A percentile compares a stretch with the other conserved stretches of the same genome.
Conservation (phyloP, 768 basidiomycete species). For the Termitomyces sp. region DNA sequence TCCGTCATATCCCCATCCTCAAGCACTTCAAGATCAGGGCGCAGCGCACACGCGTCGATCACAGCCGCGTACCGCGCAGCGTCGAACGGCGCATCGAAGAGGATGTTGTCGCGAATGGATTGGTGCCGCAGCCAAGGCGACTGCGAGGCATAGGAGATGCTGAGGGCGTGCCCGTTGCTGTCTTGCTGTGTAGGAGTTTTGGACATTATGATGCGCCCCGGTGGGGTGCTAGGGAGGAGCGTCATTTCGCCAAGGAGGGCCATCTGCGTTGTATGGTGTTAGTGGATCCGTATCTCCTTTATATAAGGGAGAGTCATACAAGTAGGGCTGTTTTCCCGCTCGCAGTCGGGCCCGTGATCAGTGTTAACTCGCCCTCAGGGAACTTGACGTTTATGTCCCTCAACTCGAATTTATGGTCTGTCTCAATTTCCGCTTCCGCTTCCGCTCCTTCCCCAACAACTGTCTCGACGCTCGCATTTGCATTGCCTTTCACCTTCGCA, state of each 20-base stretch:
- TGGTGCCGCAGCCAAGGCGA: slow-evolving; percentile 66
- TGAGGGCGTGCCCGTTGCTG: slow-evolving; percentile 52
- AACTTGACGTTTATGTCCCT: slow-evolving; percentile 63
- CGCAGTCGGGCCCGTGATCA: slow-evolving; percentile 77
- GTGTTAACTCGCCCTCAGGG: slow-evolving; percentile 63
- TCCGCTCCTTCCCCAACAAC: slow-evolving; percentile 14
- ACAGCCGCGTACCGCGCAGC: slow-evolving; percentile 71
- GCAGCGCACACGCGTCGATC: slow-evolving; percentile 80
- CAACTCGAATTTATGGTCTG: slow-evolving; percentile 53
- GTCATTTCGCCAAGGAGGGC: slow-evolving; percentile 73
- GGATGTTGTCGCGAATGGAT: slow-evolving; percentile 76
- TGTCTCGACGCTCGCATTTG: slow-evolving; percentile 15
- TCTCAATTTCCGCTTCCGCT: neutral
- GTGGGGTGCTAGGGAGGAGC: slow-evolving; percentile 19
- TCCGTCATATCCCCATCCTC: slow-evolving; percentile 86
- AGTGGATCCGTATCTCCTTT: neutral
- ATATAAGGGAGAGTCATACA: slow-evolving; percentile 27
- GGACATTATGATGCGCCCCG: slow-evolving; percentile 53
- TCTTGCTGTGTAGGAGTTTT: slow-evolving; percentile 61
- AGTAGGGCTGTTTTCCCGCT: slow-evolving; percentile 80
- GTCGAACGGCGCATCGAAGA: slow-evolving; percentile 70
- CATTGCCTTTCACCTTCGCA: neutral
- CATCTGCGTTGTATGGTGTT: slow-evolving; percentile 36
- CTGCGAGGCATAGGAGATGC: slow-evolving; percentile 71
- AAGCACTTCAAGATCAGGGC: slow-evolving; percentile 74